Evolutionary conservation across 257 asterid genomes (phyloP), one percentile per base, ranked within the genome.

Genomic region (Solanum chiquidenum): DNA sequence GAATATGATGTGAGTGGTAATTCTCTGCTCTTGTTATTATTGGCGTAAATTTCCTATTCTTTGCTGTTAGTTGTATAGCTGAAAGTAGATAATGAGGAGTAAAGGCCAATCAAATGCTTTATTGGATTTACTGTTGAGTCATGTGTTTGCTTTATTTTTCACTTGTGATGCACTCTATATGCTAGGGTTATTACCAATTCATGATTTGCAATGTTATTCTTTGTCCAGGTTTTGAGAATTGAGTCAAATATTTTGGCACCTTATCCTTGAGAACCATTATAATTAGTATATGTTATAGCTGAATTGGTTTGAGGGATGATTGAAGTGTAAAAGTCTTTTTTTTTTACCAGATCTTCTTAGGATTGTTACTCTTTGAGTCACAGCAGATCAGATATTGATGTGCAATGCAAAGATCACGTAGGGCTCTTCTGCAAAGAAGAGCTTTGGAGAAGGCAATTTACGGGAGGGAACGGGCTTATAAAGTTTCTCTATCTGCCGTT

Each of bases 351-450:
- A n/a, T 80, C 44, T 20, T 80, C 42, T 16, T 80, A 52, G 29
- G 25, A 27, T 46, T 79, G 11, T n/a, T 38, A 76, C 31, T 82
- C 34, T 35, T 68, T 86, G 87, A 89, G 89, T 80, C 79, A 90
- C 88, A 90, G 92, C 85, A 89, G 89, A 88, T 86, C 87, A 89
- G 90, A 87, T 93, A 2, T n/a, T 93, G 92, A 97, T 97, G 98
- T 90, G 92, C 94, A 87, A 97, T 97, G 99, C 99, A 96, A 94
- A 94, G 94, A 90, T 95, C 98, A 91, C 95, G 97, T 64, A 94
- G 92, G 92, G 98, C 98, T 97, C 97, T 96, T 96, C 97, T 94
- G 88, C 95, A 93, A 92, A 93, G 97, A 93, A 95, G 98, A 92
- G 96, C 96, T 87, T 92, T 92, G 92, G 92, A 91, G 90, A 93